Evolutionary conservation across 2,329 filamentous ascomycete species (phyloP), one percentile per base, ranked within the genome.

Genomic region (Phialemoniopsis sp.): DNA sequence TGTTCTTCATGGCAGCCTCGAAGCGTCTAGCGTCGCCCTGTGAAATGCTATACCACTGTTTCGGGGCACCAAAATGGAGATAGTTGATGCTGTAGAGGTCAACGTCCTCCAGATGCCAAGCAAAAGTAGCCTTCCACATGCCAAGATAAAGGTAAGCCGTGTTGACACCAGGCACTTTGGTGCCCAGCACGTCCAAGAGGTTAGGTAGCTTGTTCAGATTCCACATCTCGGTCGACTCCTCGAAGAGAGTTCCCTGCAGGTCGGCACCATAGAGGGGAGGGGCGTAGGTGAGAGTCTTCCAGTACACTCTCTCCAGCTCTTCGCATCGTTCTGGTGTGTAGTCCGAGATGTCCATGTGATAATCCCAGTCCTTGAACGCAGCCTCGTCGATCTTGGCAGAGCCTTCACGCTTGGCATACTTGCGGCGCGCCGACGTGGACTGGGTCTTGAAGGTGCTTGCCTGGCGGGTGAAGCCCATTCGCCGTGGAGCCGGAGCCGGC

Each of bases 31-130:
- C 89, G 59, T 98, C 93, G 48, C 87, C 87, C 60, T 97, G 94
- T 1, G 91, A 95, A 49, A 98, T 97, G 63, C 90, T 96, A 67
- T 98, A 98, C 93, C 93, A 98, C 61, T 98, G 93, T 65, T 98
- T 98, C 1, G 93, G 93, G 2, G 93, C 93, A 39, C 93, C 93
- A 60, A 98, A 98, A 57, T 98, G 93, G 43, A 98, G 89, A 61
- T 96, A 98, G 67, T 98, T 98, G 74, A 98, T 98, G 60, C 90
- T 97, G 79, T 98, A 98, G 5, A 98, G 78, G 67, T 98, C 93
- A 32, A 98, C 91, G 59, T 98, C 93, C 60, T 98, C 93, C 38
- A 98, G 68, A 75, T 98, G 93, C 93, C 93, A 98, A 8, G 93
- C 93, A 60, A 98, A 98, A 0, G 93, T 97, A 12, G 93, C 91